Base-by-base conservation (phyloP, 768 basidiomycete species). In the Suillus bovinus region DNA sequence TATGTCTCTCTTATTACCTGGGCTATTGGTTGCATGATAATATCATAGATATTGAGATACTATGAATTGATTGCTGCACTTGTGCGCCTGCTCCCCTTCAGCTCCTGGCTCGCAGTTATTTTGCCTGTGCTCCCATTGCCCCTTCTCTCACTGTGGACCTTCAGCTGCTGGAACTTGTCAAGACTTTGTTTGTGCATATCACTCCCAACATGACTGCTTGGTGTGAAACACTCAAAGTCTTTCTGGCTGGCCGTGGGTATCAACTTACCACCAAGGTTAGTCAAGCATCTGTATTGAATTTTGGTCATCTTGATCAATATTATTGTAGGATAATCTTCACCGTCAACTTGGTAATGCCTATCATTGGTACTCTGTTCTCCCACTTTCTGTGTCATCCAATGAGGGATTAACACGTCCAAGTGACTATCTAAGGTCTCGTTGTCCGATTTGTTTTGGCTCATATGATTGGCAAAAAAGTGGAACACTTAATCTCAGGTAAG, bases 111-210 rank as follows among this genome's bases (percentile, higher is more conserved):
- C 41, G n/a, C 11, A 69, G 73, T 3, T 64, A 69, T 13, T 75
- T 77, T 55, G 67, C 76, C 17, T 72, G 67, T 36, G 62, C 73
- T 20, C 76, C 76, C 2, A 31, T 68, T 1, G 54, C 56, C 0
- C 77, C 77, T 10, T 69, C 70, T 7, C 62, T 78, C 0, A 75
- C 73, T 20, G 70, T 78, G 6, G 70, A 76, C 56, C 34, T 77
- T 17, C 67, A 64, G 34, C 61, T 77, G 27, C 59, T 77, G 24
- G 68, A 72, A 22, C 72, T 77, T 29, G 71, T 70, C 0, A 42
- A 58, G 24, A 47, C 63, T 4, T 62, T 78, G 0, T 77, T 74
- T 61, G 56, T 73, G 17, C 62, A 63, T 24, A 62, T 69, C 4
- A 61, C 72, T 10, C 75, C 71, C 9, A 74, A 75, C 46, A 68